A percentile compares a stretch with the other conserved stretches of the same genome.
These are phyloP conservation scores for Biscogniauxia marginata DNA, from an alignment of 2,329 filamentous ascomycete species.

Conservation along the genomic window DNA sequence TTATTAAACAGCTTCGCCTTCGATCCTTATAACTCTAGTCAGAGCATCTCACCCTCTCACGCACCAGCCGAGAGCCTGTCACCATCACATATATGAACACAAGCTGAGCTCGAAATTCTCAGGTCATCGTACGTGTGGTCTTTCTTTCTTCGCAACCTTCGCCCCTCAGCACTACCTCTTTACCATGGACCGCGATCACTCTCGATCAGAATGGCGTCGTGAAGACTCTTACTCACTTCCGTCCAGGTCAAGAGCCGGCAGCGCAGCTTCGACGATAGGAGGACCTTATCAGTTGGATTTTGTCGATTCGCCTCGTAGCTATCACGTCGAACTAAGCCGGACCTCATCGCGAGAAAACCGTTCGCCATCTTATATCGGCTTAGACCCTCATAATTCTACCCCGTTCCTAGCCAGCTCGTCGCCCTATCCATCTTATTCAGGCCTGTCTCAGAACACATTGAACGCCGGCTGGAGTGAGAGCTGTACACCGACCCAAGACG, in stretches of 20 bases:
- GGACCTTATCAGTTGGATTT: slow-evolving; percentile 28
- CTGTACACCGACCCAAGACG: slow-evolving; percentile 19
- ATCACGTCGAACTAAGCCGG: slow-evolving; percentile 22
- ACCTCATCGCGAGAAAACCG: slow-evolving; percentile 23
- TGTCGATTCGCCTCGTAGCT: slow-evolving; percentile 25
- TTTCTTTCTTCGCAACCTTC: slow-evolving; percentile 22
- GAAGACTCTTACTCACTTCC: slow-evolving; percentile 36
- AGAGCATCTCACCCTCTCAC: slow-evolving; percentile 17
- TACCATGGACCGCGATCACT: slow-evolving; percentile 30
- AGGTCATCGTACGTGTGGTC: slow-evolving; percentile 27
- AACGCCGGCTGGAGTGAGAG: slow-evolving; percentile 31
- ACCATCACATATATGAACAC: slow-evolving; percentile 11
- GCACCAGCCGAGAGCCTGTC: slow-evolving; percentile 1
- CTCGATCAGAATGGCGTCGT: slow-evolving; percentile 24
- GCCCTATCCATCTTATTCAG: slow-evolving; percentile 28
- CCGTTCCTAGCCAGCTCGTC: slow-evolving; percentile 25
- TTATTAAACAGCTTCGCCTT: slow-evolving; percentile 15
- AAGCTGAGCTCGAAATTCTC: not conserved
- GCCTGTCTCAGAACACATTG: slow-evolving; percentile 22
- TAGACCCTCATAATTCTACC: slow-evolving; percentile 23
- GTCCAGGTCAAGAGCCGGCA: slow-evolving; percentile 34
- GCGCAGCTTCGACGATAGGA: slow-evolving; percentile 31
- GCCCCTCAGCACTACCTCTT: slow-evolving; percentile 20
- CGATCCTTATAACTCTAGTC: slow-evolving; percentile 18
- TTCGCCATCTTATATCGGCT: slow-evolving; percentile 29